phyloP scores from a whole-genome alignment of 192 early-diverging fungal species.

The Diversispora eburnea region DNA sequence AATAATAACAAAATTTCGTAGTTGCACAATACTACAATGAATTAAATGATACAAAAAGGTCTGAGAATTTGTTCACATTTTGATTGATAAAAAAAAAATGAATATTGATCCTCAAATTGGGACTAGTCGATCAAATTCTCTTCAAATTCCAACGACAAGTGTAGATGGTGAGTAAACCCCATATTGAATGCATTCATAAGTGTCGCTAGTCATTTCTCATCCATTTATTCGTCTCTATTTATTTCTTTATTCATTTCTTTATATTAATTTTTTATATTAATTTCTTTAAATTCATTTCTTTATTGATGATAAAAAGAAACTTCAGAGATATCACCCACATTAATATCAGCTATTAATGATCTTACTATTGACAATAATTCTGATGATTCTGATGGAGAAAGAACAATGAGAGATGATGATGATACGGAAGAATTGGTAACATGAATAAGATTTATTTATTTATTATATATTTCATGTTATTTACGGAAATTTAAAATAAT shows the following conservation, averaged over 20 bases:
- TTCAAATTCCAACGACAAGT: background rate
- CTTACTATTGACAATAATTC: slow-evolving; percentile 24
- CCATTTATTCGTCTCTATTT: background rate
- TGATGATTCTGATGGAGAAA: slow-evolving; percentile 5
- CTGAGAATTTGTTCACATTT: too few relatives aligned
- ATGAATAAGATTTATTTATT: too few relatives aligned
- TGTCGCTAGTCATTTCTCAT: background rate
- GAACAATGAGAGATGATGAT: background rate
- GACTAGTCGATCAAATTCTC: background rate
- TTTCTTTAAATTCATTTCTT: too few relatives aligned
- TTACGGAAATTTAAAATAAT: slow-evolving; percentile 4
- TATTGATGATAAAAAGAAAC: background rate
- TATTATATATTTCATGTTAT: too few relatives aligned
- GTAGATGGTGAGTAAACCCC: background rate
- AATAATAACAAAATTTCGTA: too few relatives aligned
- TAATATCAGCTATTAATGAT: slow-evolving; percentile 24
- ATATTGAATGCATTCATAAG: background rate
- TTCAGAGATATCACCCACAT: background rate
- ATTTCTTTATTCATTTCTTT: too few relatives aligned
- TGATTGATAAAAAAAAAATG: background rate
- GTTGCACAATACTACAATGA: too few relatives aligned
- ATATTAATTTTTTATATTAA: too few relatives aligned
- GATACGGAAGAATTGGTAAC: background rate
- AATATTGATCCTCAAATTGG: background rate
- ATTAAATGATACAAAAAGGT: too few relatives aligned